phyloP scores from a whole-genome alignment of 176 grass and related monocot genomes.

The barley (Hordeum vulgare) region DNA sequence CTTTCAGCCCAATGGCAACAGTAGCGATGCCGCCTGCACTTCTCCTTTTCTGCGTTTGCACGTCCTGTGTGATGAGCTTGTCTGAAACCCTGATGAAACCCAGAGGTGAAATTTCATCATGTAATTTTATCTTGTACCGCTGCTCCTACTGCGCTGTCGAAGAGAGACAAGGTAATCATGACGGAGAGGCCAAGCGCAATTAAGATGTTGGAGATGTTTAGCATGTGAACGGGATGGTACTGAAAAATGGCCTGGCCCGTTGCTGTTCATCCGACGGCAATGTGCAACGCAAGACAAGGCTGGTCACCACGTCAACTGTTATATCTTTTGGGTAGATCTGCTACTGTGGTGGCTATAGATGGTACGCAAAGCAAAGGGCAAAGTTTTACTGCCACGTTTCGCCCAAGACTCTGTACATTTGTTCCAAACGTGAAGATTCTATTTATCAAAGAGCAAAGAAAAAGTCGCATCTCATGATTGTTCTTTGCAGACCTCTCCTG shows the following conservation, averaged over 20 bases:
- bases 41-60: background rate
- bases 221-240: conserved; percentile 5
- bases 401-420: background rate
- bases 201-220: background rate
- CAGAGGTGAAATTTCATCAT: background rate
- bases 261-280: conserved; percentile 18
- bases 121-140: background rate
- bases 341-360: background rate
- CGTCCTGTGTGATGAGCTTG: background rate
- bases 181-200: background rate
- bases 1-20: conserved; percentile 19
- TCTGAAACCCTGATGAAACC: background rate
- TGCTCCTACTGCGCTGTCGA: background rate
- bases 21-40: too few relatives aligned
- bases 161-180: background rate
- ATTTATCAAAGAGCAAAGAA: background rate
- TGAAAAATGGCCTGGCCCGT: background rate
- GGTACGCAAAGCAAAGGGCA: background rate
- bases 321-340: conserved; percentile 17
- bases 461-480: conserved; percentile 10
- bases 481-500: background rate
- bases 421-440: background rate
- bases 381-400: background rate
- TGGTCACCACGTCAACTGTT: conserved; percentile 19
- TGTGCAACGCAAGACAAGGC: conserved; percentile 36